These are phyloP conservation scores for Candida nemodendra DNA, from an alignment of 805 yeast genomes.

Conservation along the genomic window DNA sequence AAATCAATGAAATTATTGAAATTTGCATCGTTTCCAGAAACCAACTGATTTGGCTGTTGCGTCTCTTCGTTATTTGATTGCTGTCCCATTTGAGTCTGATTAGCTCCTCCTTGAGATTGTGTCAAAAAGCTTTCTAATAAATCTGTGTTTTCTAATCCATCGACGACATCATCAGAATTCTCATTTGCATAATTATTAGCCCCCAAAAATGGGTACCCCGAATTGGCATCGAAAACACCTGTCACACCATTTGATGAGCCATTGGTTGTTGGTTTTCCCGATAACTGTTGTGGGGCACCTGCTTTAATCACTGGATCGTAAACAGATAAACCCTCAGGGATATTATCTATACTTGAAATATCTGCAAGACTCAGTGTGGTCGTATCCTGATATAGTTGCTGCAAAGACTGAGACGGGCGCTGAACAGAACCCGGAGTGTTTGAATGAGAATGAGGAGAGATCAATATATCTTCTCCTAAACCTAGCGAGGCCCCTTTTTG, in stretches of 20 bases:
- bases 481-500: background rate
- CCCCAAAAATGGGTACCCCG: background rate
- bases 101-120: background rate
- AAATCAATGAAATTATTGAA: slow-evolving; percentile 9
- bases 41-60: background rate
- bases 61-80: too few relatives aligned
- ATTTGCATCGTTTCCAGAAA: slow-evolving; percentile 5
- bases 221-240: background rate
- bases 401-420: background rate
- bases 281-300: background rate
- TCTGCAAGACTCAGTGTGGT: background rate
- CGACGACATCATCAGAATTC: background rate
- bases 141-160: background rate
- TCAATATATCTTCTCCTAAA: background rate
- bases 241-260: background rate
- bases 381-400: background rate
- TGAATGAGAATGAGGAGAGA: background rate
- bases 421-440: background rate
- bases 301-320: background rate
- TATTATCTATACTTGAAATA: background rate
- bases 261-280: background rate
- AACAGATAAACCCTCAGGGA: background rate
- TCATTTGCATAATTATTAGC: too few relatives aligned
- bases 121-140: background rate
- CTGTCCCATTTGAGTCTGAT: too few relatives aligned